Evolutionary conservation across 2,329 filamentous ascomycete genomes (phyloP), one percentile per base, ranked within the genome.

Genomic region (Ophiocordyceps camponoti-rufipedis): DNA sequence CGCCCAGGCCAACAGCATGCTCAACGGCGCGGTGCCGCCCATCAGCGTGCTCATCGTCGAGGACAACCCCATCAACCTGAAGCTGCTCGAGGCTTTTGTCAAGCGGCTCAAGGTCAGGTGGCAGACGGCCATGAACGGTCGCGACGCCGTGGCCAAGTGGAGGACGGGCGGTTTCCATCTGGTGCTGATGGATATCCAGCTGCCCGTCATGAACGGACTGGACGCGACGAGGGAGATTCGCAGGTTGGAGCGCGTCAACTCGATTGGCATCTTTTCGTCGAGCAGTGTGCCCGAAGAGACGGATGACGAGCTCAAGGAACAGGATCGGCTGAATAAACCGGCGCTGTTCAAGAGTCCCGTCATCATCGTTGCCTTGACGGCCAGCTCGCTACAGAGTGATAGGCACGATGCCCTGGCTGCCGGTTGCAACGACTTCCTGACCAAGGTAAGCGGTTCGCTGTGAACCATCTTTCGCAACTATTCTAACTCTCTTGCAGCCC

Each of bases 21-120:
- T 94, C 28, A 86, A 89, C 53, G 82, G 80, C 45, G 80, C 80
- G 1, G 86, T 96, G 1, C 91, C 91, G 8, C 89, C 91, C 1
- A 96, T 98, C 65, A 96, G 94, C 54, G 88, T 96, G 8, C 71
- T 98, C 41, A 94, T 98, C 49, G 91, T 98, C 13, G 91, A 98
- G 66, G 91, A 98, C 66, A 98, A 98, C 62, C 87, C 91, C 51
- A 96, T 98, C 71, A 98, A 96, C 58, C 69, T 96, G 53, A 85
- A 86, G 56, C 78, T 98, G 10, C 69, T 98, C 33, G 89, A 95
- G 58, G 87, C 88, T 1, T 94, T 98, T 57, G 89, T 96, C 71
- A 94, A 95, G 65, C 74, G 87, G 43, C 71, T 98, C 44, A 95
- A 94, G 58, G 91, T 98, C 7, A 78, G 91, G 32, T 96, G 89